phyloP scores from a whole-genome alignment of 345 rosid species.

The Bruguiera gymnorhiza region DNA sequence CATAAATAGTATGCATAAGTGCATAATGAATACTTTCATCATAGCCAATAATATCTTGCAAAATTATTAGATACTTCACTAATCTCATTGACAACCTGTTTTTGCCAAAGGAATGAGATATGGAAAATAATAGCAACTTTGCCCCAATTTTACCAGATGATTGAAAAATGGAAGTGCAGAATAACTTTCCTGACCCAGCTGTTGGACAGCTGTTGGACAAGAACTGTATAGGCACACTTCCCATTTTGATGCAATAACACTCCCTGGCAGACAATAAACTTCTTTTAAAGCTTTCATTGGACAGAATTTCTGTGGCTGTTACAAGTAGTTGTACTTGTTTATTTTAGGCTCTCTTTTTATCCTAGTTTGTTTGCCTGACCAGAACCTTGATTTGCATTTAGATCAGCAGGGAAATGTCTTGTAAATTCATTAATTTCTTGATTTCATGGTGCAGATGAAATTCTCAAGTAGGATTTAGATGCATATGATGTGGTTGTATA shows the following conservation, averaged over 20 bases:
- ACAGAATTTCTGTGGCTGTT: no score
- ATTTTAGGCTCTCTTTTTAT: neutral
- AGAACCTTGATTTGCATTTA: neutral
- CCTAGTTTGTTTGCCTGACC: neutral
- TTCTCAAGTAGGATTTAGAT: neutral
- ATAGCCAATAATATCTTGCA: neutral
- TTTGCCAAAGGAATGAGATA: neutral
- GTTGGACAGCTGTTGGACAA: neutral
- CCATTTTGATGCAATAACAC: neutral
- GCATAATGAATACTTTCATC: neutral
- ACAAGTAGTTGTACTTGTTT: neutral
- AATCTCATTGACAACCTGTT: no score
- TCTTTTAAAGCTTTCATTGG: neutral
- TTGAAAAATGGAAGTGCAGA: neutral
- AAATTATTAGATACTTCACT: no score
- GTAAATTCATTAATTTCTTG: neutral
- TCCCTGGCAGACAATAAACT: neutral
- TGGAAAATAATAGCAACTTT: slow-evolving; percentile 1
- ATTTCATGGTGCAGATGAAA: neutral
- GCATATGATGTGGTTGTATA: neutral
- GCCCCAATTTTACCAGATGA: neutral
- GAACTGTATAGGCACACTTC: neutral
- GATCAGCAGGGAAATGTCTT: neutral
- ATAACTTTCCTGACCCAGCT: neutral
- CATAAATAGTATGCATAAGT: neutral